Percentiles rank a stretch among this genome's conserved stretches.
phyloP scores from a whole-genome alignment of 2,329 filamentous ascomycete genomes.

The Colletotrichum lindemuthianum region DNA sequence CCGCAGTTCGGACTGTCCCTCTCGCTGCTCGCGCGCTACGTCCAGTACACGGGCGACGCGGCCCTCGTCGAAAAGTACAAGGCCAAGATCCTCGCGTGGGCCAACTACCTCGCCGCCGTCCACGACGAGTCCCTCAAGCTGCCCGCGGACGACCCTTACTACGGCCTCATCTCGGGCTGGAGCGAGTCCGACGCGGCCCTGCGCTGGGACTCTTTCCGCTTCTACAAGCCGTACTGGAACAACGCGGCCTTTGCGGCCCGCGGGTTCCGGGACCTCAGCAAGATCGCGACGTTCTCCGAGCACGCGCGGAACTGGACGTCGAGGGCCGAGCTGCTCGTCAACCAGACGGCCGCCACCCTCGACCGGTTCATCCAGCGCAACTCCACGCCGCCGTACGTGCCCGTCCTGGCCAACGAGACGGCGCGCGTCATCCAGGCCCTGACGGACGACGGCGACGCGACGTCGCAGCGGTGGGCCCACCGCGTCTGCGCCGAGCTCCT shows the following conservation, averaged over 20 bases:
- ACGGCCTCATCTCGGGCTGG: constrained; percentile 24
- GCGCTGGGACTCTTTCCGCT: constrained; percentile 2
- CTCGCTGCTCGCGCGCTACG: constrained; percentile 31
- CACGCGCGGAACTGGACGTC: constrained; percentile 11
- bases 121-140: constrained; percentile 23
- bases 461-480: constrained; percentile 17
- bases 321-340: constrained; percentile 7
- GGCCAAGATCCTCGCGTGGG: constrained; percentile 21
- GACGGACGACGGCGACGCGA: constrained; percentile 4
- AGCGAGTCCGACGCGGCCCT: constrained; percentile 12
- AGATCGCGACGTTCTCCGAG: constrained; percentile 7
- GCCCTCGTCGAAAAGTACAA: constrained; percentile 9
- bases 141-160: constrained; percentile 4
- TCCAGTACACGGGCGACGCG: constrained; percentile 20
- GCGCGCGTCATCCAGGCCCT: constrained; percentile 4
- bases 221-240: constrained; percentile 19
- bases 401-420: constrained; percentile 21
- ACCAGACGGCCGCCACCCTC: not conserved
- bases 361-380: not conserved
- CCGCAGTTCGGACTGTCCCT: constrained; percentile 19
- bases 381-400: constrained; percentile 3
- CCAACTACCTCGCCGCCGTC: constrained; percentile 1
- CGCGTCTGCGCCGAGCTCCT: constrained; percentile 8
- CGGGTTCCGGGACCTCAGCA: constrained; percentile 3
- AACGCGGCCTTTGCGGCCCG: constrained; percentile 15